Percentiles rank a stretch among this genome's conserved stretches.
phyloP scores from a whole-genome alignment of 225 moss, liverwort and hornwort species.

The Polytrichum formosum region DNA sequence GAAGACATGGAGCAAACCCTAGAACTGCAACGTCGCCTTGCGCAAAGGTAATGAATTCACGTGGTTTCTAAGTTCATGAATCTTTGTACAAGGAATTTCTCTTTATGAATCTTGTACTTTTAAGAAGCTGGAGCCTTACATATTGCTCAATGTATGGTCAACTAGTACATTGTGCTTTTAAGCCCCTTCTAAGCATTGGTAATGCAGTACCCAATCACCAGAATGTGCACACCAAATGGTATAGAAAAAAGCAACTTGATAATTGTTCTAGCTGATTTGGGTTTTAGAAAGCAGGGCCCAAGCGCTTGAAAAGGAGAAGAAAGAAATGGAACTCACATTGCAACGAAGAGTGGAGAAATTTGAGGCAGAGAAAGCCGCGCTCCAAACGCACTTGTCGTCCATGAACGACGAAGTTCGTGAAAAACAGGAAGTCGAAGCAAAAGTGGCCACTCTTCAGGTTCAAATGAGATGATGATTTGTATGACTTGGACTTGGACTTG shows the following conservation, averaged over 20 bases:
- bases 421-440: conserved; percentile 39
- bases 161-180: too few relatives aligned
- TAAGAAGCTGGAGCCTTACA: too few relatives aligned
- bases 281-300: conserved; percentile 48
- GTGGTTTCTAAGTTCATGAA: background rate
- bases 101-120: too few relatives aligned
- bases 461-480: background rate
- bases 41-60: conserved; percentile 52
- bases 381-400: conserved; percentile 47
- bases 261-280: background rate
- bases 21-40: conserved; percentile 79
- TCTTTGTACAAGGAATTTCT: too few relatives aligned
- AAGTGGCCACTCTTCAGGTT: conserved; percentile 68
- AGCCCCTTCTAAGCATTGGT: too few relatives aligned
- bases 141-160: too few relatives aligned
- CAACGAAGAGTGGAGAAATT: conserved; percentile 50
- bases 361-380: conserved; percentile 47
- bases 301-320: conserved; percentile 79
- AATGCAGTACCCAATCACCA: background rate
- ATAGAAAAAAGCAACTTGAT: background rate
- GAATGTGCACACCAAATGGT: background rate
- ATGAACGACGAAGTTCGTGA: conserved; percentile 51
- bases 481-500: too few relatives aligned
- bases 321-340: conserved; percentile 66
- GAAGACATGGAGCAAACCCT: conserved; percentile 98